Base-by-base conservation (phyloP, 179 eudicot species). In the Gypsophila paniculata region DNA sequence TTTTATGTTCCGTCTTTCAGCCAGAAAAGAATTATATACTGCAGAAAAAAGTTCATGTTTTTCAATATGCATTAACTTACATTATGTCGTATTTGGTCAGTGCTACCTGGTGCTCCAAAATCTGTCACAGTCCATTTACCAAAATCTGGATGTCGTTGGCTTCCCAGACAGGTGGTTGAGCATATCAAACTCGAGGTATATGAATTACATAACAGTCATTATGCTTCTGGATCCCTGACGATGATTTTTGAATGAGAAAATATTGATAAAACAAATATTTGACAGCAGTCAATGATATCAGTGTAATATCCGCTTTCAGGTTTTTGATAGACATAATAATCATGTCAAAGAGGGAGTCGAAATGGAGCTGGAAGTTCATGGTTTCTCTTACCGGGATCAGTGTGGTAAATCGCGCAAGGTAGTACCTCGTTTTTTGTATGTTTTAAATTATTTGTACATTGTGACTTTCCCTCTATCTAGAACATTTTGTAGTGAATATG, bases 301-400 rank as follows among this genome's bases (percentile, higher is more conserved):
- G 23, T 25, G 14, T 61, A 22, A 4, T 66, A 7, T 18, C 71
- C 73, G 62, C 39, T 59, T 73, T 48, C 76, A 89, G 94, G 58
- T 87, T 74, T 81, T 91, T 68, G 96, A 91, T 85, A 77, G 72
- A 18, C 78, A 83, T 81, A 79, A 85, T 44, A 91, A 91, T 76
- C 91, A 89, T 81, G 85, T 82, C n/a, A 68, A 74, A 78, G 74
- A 74, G 80, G 84, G 83, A 42, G 74, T 57, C 36, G 73, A 77
- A 63, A 72, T 91, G 61, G 69, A 25, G 73, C 67, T 89, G 60
- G 55, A 39, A 8, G 51, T 81, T 42, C 82, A 80, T 76, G 96
- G 96, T 25, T 82, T 86, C 61, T 55, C 46, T 55, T 65, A 80
- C 8, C 73, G 61, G 72, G 89, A 87, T 65, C 73, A 74, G 48